These are phyloP conservation scores for Cinchona pubescens DNA, from an alignment of 257 asterid species.

Conservation along the genomic window DNA sequence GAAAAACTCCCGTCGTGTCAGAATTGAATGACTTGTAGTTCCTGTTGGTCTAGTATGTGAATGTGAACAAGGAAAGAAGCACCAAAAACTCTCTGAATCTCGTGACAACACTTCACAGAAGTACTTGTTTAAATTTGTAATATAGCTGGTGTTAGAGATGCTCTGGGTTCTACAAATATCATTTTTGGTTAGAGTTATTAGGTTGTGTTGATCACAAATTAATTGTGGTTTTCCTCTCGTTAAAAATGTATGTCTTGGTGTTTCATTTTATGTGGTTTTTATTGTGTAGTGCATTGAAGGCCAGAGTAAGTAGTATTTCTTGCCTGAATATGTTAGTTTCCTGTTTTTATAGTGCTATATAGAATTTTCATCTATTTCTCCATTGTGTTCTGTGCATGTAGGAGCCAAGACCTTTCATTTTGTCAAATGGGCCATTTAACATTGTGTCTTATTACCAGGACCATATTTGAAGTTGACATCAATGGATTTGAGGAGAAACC, in stretches of 20 bases:
- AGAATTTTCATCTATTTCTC: neutral
- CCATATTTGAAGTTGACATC: conserved; percentile 96
- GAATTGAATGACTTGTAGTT: too few species aligned
- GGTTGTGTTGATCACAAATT: neutral
- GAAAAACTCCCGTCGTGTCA: neutral
- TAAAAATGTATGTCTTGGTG: neutral
- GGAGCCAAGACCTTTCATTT: neutral
- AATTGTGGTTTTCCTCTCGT: neutral
- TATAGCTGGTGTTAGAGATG: neutral
- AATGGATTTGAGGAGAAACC: conserved; percentile 96
- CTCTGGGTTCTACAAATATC: too few species aligned
- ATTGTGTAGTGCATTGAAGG: neutral
- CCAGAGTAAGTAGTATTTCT: neutral
- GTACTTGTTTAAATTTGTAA: neutral
- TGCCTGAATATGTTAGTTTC: neutral
- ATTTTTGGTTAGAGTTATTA: neutral
- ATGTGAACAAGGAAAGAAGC: neutral
- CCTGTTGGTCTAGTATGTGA: neutral
- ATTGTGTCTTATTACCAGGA: conserved; percentile 48
- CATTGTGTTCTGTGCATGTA: neutral
- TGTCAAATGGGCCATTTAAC: neutral
- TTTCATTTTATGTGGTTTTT: neutral
- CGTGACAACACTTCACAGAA: too few species aligned
- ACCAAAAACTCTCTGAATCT: too few species aligned
- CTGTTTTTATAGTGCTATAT: neutral